Evolutionary conservation across 179 eudicot genomes (phyloP).

Genomic region (Nepenthes alata): DNA sequence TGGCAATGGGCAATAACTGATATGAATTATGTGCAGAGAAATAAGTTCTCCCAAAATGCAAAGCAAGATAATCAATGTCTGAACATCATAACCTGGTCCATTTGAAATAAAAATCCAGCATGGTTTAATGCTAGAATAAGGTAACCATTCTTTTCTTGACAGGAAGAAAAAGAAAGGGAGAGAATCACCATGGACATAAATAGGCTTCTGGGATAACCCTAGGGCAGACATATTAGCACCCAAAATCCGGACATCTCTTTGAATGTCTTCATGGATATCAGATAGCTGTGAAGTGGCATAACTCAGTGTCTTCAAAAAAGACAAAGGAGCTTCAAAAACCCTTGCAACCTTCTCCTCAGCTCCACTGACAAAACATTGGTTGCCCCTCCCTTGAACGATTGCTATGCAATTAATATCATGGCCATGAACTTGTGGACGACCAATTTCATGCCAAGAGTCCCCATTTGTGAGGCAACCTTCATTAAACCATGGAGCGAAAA

Average conservation of each 20-base stretch:
- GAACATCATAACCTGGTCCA: too few relatives aligned
- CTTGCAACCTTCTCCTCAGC: slow-evolving; percentile 96
- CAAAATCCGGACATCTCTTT: slow-evolving; percentile 63
- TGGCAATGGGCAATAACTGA: too few relatives aligned
- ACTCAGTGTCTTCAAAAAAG: slow-evolving; percentile 81
- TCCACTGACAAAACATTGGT: slow-evolving; percentile 84
- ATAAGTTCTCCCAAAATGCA: too few relatives aligned
- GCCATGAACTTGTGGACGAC: slow-evolving; percentile 98
- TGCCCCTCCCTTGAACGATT: slow-evolving; percentile 73
- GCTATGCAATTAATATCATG: slow-evolving; percentile 86
- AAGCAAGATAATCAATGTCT: too few relatives aligned
- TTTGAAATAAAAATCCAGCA: neutral
- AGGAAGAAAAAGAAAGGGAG: slow-evolving; percentile 1
- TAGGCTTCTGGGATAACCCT: slow-evolving; percentile 94
- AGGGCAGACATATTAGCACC: slow-evolving; percentile 99
- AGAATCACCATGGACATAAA: slow-evolving; percentile 58
- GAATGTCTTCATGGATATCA: slow-evolving; percentile 45
- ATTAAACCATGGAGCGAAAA: slow-evolving; percentile 67
- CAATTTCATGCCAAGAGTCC: slow-evolving; percentile 82
- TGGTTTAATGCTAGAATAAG: neutral
- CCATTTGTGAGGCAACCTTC: slow-evolving; percentile 19
- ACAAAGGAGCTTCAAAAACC: slow-evolving; percentile 94
- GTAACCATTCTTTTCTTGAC: neutral
- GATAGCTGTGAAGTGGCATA: slow-evolving; percentile 39
- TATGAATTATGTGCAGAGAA: too few relatives aligned